Base-by-base conservation (phyloP, 305 asterid genomes). In the Caryopteris hybrid region DNA sequence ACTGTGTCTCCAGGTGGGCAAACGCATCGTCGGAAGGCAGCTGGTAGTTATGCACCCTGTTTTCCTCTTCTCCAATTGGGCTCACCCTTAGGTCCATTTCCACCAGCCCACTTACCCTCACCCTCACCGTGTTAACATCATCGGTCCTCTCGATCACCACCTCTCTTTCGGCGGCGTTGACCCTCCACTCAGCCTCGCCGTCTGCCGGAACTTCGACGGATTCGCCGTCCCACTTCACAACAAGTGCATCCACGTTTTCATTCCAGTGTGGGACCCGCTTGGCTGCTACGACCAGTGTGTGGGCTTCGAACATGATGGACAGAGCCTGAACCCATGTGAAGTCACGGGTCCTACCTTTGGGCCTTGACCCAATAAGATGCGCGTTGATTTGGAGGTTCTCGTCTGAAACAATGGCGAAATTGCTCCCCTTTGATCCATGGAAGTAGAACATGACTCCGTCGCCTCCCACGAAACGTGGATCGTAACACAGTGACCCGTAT, bases 401-500 rank as follows among this genome's bases (percentile, higher is more conserved):
- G 36, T 88, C 95, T 0, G 89, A 80, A 55, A 88, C 81, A 18
- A 86, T 82, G 47, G 95, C 84, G 16, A 82, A 88, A 27, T 80
- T 71, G 2, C 79, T 48, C 1, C 86, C 90, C 61, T 82, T 86
- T 3, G 72, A 71, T 43, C 95, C 95, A 2, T 86, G 95, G 90
- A 88, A 88, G 84, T 84, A 88, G 81, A 88, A 88, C 88, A 88
- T 82, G 20, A 84, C 84, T 0, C 95, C 95, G 8, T 88, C 90
- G 1, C 92, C 95, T 3, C 95, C 95, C 18, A 88, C 83, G 36
- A 88, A 86, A 13, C 95, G 87, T 0, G 95, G 95, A 61, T 88
- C 89, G 8, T 85, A 88, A 71, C 95, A 88, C 7, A 86, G 51
- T 18, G 90, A 58, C 41, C 95, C 95, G 29, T 53, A 77, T 62